These are phyloP conservation scores for Jimgerdemannia flammicorona DNA, from an alignment of 192 early-diverging fungal genomes.

Conservation along the genomic window DNA sequence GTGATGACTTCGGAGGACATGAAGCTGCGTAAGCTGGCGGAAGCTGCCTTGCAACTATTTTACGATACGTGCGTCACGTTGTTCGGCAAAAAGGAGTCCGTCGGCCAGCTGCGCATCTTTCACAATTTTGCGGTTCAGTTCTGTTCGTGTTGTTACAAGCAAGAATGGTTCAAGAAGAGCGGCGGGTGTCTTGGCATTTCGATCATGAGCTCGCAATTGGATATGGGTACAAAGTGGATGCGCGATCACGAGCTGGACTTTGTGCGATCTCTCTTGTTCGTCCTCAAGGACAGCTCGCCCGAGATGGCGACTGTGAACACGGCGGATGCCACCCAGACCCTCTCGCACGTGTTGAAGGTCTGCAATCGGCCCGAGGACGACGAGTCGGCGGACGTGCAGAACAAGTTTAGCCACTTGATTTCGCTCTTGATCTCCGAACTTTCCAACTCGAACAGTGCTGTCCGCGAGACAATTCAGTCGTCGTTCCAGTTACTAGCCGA, in stretches of 20 bases:
- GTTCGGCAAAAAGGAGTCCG: slow-evolving; percentile 51
- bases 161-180: slow-evolving; percentile 80
- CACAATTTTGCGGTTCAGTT: slow-evolving; percentile 80
- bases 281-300: slow-evolving; percentile 86
- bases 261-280: slow-evolving; percentile 86
- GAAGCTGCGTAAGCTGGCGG: slow-evolving; percentile 58
- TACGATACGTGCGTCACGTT: slow-evolving; percentile 55
- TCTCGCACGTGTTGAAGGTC: slow-evolving; percentile 70
- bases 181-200: slow-evolving; percentile 91
- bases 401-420: slow-evolving; percentile 78
- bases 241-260: slow-evolving; percentile 93
- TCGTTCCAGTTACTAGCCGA: slow-evolving; percentile 79
- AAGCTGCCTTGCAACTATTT: slow-evolving; percentile 60
- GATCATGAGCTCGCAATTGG: slow-evolving; percentile 75
- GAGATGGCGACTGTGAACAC: slow-evolving; percentile 74
- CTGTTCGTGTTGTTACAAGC: slow-evolving; percentile 89
- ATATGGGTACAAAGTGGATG: slow-evolving; percentile 88
- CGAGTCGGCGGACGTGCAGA: slow-evolving; percentile 42
- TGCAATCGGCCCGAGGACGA: slow-evolving; percentile 57
- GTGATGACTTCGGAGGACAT: slow-evolving; percentile 68
- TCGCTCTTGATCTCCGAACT: slow-evolving; percentile 85
- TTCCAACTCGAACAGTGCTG: slow-evolving; percentile 82
- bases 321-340: slow-evolving; percentile 66
- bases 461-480: slow-evolving; percentile 84
- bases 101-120: slow-evolving; percentile 69